A percentile compares a stretch with the other conserved stretches of the same genome.
These are phyloP conservation scores for Thelonectria rubi DNA, from an alignment of 2,329 filamentous ascomycete genomes.

Conservation along the genomic window DNA sequence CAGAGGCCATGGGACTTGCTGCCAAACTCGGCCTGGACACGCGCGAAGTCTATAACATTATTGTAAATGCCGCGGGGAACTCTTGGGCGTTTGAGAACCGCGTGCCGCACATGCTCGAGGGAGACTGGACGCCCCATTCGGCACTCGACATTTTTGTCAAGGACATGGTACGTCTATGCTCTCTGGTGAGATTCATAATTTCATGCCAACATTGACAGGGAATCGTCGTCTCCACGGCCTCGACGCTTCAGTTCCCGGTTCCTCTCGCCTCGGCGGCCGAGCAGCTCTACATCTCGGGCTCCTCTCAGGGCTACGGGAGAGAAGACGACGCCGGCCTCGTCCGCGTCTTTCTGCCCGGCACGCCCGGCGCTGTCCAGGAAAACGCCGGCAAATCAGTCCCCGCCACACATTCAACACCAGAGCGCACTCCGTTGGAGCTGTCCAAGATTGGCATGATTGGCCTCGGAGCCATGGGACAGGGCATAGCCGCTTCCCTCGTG, in stretches of 20 bases:
- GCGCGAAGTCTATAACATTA: conserved; percentile 50
- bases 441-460: conserved; percentile 49
- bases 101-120: conserved; percentile 61
- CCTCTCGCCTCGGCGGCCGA: conserved; percentile 48
- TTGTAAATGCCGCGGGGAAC: conserved; percentile 59
- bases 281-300: conserved; percentile 44
- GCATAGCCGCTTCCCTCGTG: conserved; percentile 49
- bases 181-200: conserved; percentile 33
- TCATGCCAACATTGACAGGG: conserved; percentile 4
- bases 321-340: conserved; percentile 44
- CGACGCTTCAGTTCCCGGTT: conserved; percentile 46
- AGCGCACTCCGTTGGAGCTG: conserved; percentile 36
- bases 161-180: conserved; percentile 53
- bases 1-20: conserved; percentile 69
- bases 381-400: conserved; percentile 16
- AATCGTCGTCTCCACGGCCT: conserved; percentile 43
- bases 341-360: conserved; percentile 36
- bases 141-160: conserved; percentile 70
- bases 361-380: conserved; percentile 28
- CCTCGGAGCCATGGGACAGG: conserved; percentile 51
- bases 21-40: conserved; percentile 62
- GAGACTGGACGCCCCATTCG: conserved; percentile 63
- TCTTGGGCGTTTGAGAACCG: conserved; percentile 72
- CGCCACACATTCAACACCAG: conserved; percentile 29
- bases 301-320: conserved; percentile 40